Base-by-base conservation (phyloP, 352 stramenopile genomes). In the Peronosclerospora sorghi region DNA sequence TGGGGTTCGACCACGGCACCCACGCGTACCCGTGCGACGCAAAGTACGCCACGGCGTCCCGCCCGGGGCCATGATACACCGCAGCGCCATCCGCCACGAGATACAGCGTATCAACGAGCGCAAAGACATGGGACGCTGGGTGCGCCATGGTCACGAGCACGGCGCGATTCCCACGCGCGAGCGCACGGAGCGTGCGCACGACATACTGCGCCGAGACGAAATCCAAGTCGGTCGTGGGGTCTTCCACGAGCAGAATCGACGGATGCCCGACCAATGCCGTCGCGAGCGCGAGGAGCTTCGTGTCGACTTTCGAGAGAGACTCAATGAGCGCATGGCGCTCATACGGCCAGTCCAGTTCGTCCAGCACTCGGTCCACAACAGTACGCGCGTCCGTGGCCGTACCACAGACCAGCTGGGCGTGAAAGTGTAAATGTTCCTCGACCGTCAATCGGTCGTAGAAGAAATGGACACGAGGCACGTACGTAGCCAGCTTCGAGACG, bases 141-240 rank as follows among this genome's bases (percentile, higher is more conserved):
- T 83, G 72, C 6, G 82, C 68, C 68, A 96, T 95, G 0, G 89
- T 84, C 23, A 87, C 80, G 12, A 96, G 62, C 6, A 96, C 66
- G 2, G 86, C 96, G 35, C 84, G 83, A 23, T 85, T 84, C 36
- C 64, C 43, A 45, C 83, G 77, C 5, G 83, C 83, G 10, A 96
- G 59, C 28, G 83, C 68, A 29, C 75, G 71, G 2, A 86, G 50
- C 20, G 78, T 70, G 0, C 61, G 30, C 23, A 87, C 48, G 0
- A 84, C 55, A 1, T 45, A 48, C 40, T 86, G 62, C 4, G 70
- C 63, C 28, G 69, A 68, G 54, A 71, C 79, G 39, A 69, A 70
- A 47, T 85, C 73, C 17, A 86, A 57, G 32, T 55, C 81, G 15
- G 54, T 54, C 14, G 77, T 91, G 3, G 84, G 79, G 49, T 96